Base-by-base conservation (phyloP, 257 asterid genomes). In the Buddleja alternifolia region DNA sequence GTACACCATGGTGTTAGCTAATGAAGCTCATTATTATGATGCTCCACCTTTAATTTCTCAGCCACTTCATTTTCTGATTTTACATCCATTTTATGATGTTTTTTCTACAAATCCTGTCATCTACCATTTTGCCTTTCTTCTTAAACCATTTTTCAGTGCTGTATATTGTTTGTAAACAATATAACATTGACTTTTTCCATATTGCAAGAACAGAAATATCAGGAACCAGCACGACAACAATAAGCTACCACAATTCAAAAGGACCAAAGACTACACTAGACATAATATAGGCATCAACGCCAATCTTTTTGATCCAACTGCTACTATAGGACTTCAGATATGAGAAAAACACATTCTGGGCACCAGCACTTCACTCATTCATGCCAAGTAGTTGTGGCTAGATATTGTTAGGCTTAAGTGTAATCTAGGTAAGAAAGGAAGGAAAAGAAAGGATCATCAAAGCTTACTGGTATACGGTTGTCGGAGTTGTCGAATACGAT, bases 401-500 rank as follows among this genome's bases (percentile, higher is more conserved):
- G 6, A 12, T 16, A 37, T 16, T 51, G 17, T 16, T 19, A 32
- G 47, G 39, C 66, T 66, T 17, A 20, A 70, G 51, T 60, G 55
- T 20, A 60, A 45, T 23, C 29, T 12, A 34, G 16, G 75, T n/a
- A 41, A 47, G 29, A 4, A 66, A 21, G 8, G 20, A n/a, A 45
- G 66, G 59, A 40, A 21, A 20, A 32, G 14, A 7, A 47, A 47
- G 19, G 37, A 68, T 40, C 9, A 68, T 32, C 41, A 48, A 24
- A 56, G 19, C n/a, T 75, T 88, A 94, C 97, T 55, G 99, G 99
- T 59, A 94, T 81, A 25, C 97, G 96, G 70, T 94, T 94, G 85
- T 94, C 99, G 23, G 94, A 80, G 87, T 94, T 94, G 75, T 91
- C 96, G 67, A 94, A 94, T 66, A 94, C 96, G 60, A 94, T 94